phyloP scores from a whole-genome alignment of 2,329 filamentous ascomycete species.

The Trichoderma pleuroti region DNA sequence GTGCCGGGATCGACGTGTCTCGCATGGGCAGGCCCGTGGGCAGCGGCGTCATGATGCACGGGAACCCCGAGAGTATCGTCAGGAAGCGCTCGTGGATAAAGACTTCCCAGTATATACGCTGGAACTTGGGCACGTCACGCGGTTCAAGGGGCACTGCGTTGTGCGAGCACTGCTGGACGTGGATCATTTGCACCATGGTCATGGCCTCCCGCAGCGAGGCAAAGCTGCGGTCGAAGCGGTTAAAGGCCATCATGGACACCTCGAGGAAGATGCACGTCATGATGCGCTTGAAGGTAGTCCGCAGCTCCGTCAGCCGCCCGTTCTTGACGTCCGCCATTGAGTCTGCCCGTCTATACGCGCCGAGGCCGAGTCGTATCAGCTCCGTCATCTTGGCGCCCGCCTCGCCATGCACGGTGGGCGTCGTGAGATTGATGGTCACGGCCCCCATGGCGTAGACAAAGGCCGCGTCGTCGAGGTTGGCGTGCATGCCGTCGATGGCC shows the following conservation, averaged over 20 bases:
- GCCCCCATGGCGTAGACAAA: conserved; percentile 37
- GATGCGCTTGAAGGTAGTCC: conserved; percentile 41
- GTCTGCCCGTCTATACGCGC: conserved; percentile 27
- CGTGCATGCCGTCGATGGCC: conserved; percentile 34
- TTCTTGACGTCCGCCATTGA: conserved; percentile 32
- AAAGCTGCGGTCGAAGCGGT: conserved; percentile 45
- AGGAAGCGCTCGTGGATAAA: conserved; percentile 42
- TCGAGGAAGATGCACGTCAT: conserved; percentile 51
- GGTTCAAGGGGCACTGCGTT: conserved; percentile 20
- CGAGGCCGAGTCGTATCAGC: conserved; percentile 25
- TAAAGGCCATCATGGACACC: conserved; percentile 47
- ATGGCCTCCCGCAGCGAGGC: conserved; percentile 48
- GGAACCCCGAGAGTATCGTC: conserved; percentile 48
- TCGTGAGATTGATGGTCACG: conserved; percentile 36
- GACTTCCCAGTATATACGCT: conserved; percentile 27
- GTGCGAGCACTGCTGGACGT: conserved; percentile 39
- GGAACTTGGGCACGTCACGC: conserved; percentile 22
- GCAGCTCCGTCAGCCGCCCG: conserved; percentile 35
- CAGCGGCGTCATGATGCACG: conserved; percentile 35
- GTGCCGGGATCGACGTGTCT: conserved; percentile 34
- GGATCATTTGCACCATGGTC: conserved; percentile 41
- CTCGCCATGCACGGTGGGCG: conserved; percentile 31
- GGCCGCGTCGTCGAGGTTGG: conserved; percentile 33
- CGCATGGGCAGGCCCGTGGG: conserved; percentile 29
- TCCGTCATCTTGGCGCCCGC: conserved; percentile 31